These are phyloP conservation scores for Martensiomyces pterosporus DNA, from an alignment of 192 early-diverging fungal species.

Conservation along the genomic window DNA sequence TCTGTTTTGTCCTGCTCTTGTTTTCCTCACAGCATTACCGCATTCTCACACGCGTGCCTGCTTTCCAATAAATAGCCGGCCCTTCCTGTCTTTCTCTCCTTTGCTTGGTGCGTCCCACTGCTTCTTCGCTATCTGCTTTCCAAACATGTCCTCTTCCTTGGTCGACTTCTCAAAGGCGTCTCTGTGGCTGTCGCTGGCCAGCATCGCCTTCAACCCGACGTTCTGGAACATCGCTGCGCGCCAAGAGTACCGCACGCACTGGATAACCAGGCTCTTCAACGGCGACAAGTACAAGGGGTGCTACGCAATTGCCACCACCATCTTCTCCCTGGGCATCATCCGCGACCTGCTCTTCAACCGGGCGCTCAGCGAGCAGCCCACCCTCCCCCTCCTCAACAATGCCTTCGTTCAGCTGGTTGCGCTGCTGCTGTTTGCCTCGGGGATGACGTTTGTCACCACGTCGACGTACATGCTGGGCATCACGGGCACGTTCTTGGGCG, in stretches of 20 bases:
- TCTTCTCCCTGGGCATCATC: conserved; percentile 76
- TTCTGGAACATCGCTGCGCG: conserved; percentile 90
- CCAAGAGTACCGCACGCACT: conserved; percentile 70
- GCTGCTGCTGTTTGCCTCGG: conserved; percentile 50
- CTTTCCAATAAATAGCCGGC: no score
- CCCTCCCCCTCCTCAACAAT: conserved; percentile 46
- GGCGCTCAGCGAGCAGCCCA: conserved; percentile 69
- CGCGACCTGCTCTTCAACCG: conserved; percentile 75
- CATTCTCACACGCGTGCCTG: no score
- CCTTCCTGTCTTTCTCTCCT: not conserved
- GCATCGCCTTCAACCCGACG: conserved; percentile 80
- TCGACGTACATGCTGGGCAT: conserved; percentile 85
- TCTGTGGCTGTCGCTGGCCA: conserved; percentile 64
- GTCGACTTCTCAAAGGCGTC: conserved; percentile 63
- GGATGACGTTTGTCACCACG: conserved; percentile 73
- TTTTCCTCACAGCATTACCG: not conserved
- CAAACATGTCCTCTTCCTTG: conserved; percentile 4
- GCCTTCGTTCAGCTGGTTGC: conserved; percentile 50
- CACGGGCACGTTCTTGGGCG: conserved; percentile 90
- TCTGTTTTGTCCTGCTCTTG: not conserved
- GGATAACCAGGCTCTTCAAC: conserved; percentile 65
- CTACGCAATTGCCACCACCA: conserved; percentile 73
- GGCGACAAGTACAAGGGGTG: conserved; percentile 69
- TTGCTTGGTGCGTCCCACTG: not conserved
- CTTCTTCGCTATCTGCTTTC: conserved; percentile 1